Evolutionary conservation across 139 green algal species (phyloP), one percentile per base, ranked within the genome.

Genomic region (Dunaliella sp.): DNA sequence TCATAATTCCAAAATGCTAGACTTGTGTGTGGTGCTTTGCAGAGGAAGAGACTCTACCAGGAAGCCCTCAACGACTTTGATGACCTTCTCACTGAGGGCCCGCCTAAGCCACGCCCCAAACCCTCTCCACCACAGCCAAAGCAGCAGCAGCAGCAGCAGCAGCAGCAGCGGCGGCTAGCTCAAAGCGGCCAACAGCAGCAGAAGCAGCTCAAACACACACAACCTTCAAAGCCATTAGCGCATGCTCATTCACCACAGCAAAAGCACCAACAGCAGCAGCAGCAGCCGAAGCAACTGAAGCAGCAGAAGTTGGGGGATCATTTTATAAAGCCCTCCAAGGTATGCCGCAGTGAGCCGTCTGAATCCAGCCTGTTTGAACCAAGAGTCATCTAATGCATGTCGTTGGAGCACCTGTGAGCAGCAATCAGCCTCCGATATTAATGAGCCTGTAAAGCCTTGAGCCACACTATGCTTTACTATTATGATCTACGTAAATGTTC

Each of bases 41-140:
- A 83, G 30, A 83, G 73, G 75, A 83, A 87, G 74, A 2, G 38
- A n/a, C 30, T 36, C 25, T 36, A 83, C 28, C 82, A 72, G 75
- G 30, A 31, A 1, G 84, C 81, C 7, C 84, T 87, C 16, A 75
- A 87, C 75, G 38, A 36, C 3, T 87, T 87, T 77, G 84, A 87
- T 35, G 84, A 87, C 75, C 38, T 87, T 12, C 33, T 83, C 75
- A 73, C 35, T 3, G 84, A 87, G 1, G 76, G 84, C 37, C 84
- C 84, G 12, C 1, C 31, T 12, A 81, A 81, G 76, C 28, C 26
- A 1, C 2, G 7, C 38, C 48, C 48, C 48, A 65, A 65, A 16
- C 48, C 48, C 16, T 7, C 48, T 21, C 31, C n/a, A 12, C 74
- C n/a, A 12, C 12, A 80, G 24, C 74, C 74, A 80, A 12, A 12